Base-by-base conservation (phyloP, 1,284 basidiomycete genomes). In the Cutaneotrichosporon sp. region DNA sequence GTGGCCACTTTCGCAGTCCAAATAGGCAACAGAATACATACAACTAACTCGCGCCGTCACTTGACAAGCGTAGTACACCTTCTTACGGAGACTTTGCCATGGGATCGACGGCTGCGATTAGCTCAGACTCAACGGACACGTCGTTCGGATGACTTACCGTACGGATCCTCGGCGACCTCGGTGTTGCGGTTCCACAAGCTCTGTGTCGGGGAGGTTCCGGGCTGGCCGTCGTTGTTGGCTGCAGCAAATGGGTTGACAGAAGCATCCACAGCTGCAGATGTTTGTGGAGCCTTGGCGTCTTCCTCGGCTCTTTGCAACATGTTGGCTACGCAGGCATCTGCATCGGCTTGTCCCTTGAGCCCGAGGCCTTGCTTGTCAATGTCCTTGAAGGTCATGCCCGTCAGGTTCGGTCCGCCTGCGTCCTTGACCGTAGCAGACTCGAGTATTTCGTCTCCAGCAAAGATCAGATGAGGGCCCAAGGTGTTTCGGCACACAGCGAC, bases 401-500 rank as follows among this genome's bases (percentile, higher is more conserved):
- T 37, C 5, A 59, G 51, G 23, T 59, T 42, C 21, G 54, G 58
- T 0, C 58, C 58, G 22, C 58, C 58, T 17, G 50, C 46, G 45
- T 59, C 58, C 46, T 53, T 47, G 39, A 55, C 46, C 1, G 58
- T 49, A 8, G 54, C 41, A 1, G 17, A 23, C 46, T 50, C 45
- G 34, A 59, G 49, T 9, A 55, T 39, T 9, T 37, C 37, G 51
- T 59, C 58, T 15, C 42, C 37, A 4, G 54, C 47, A 35, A 59
- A 49, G 36, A 59, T 46, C 9, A 56, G 45, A 26, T 59, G 58
- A 1, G 58, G 58, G 18, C 51, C 51, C 1, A 30, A 23, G 1
- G 58, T 59, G 49, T 59, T 51, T 37, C 54, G 40, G 43, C 51
- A 54, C 15, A 59, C 58, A 5, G 45, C 47, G 10, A 55, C 58